These are phyloP conservation scores for Pulveroboletus sp. DNA, from an alignment of 768 basidiomycete species.

Conservation along the genomic window DNA sequence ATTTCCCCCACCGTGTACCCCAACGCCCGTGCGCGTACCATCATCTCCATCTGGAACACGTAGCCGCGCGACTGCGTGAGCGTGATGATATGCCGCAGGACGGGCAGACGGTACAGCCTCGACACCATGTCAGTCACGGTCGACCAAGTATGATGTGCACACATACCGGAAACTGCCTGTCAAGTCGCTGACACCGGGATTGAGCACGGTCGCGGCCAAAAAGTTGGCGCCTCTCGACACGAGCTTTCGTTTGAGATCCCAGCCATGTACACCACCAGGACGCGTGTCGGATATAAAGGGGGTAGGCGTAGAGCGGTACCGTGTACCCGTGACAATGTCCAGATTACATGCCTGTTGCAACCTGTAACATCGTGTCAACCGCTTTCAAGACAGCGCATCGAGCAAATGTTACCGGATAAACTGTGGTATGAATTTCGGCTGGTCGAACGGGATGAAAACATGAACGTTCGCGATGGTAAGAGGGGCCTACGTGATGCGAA, in stretches of 20 bases:
- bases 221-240: slow-evolving; percentile 90
- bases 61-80: slow-evolving; percentile 86
- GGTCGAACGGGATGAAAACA: slow-evolving; percentile 4
- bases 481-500: slow-evolving; percentile 80
- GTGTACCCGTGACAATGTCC: slow-evolving; percentile 92
- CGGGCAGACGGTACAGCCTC: slow-evolving; percentile 75
- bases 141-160: background rate
- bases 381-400: background rate
- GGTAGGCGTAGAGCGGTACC: slow-evolving; percentile 66
- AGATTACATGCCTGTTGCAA: slow-evolving; percentile 83
- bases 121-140: background rate
- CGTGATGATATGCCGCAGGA: slow-evolving; percentile 80
- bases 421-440: slow-evolving; percentile 96
- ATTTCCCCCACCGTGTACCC: slow-evolving; percentile 89
- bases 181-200: slow-evolving; percentile 84
- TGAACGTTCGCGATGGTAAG: background rate
- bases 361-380: slow-evolving; percentile 35
- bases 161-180: slow-evolving; percentile 84
- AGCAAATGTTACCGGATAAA: slow-evolving; percentile 64
- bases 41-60: slow-evolving; percentile 99
- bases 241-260: slow-evolving; percentile 88
- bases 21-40: slow-evolving; percentile 81
- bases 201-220: slow-evolving; percentile 80
- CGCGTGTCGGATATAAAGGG: slow-evolving; percentile 55
- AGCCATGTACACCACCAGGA: slow-evolving; percentile 88